These are phyloP conservation scores for Rhodamnia argentea DNA, from an alignment of 345 rosid genomes.

Conservation along the genomic window DNA sequence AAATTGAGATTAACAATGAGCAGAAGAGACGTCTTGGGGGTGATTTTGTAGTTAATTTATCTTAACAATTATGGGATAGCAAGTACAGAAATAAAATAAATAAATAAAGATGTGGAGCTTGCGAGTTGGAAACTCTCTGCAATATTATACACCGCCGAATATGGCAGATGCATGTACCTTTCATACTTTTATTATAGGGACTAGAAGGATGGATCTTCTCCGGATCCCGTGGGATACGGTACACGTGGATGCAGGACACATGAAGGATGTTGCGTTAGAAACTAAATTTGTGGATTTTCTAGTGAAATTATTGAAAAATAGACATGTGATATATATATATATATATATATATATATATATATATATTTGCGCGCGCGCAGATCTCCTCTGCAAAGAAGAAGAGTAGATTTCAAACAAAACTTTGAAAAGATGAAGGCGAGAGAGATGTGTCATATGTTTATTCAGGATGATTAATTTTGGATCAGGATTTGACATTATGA, in stretches of 20 bases:
- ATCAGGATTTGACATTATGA: background rate
- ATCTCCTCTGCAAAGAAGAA: background rate
- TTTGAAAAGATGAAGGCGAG: background rate
- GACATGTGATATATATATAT: background rate
- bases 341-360: too few relatives aligned
- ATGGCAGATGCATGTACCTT: background rate
- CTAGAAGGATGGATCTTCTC: background rate
- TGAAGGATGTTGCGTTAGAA: background rate
- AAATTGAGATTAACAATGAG: background rate
- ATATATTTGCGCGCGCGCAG: too few relatives aligned
- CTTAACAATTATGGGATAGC: background rate
- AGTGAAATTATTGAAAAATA: background rate
- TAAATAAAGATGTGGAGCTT: background rate
- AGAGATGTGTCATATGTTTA: background rate
- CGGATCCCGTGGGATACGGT: background rate
- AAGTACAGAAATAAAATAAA: background rate
- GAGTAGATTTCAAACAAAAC: background rate
- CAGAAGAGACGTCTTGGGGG: background rate
- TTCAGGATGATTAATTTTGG: background rate
- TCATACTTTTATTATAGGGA: background rate
- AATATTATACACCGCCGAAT: background rate
- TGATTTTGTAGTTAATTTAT: background rate
- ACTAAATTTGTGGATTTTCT: background rate
- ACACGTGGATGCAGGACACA: background rate
- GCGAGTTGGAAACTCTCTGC: background rate